Base-by-base conservation (phyloP, 2,329 filamentous ascomycete genomes). In the Sporothrix globosa region DNA sequence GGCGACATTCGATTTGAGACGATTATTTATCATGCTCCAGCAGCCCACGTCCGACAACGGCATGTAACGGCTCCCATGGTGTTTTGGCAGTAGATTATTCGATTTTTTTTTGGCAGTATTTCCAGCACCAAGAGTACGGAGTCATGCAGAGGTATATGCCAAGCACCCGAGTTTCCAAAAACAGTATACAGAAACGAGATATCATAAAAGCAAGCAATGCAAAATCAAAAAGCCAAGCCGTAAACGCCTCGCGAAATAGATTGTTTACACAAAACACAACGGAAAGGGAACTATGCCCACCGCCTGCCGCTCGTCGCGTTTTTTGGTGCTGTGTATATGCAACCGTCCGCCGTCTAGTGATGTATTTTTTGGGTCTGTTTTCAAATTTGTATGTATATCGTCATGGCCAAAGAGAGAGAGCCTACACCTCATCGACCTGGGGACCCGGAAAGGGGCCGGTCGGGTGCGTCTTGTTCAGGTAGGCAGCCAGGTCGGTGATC, bases 401-500 rank as follows among this genome's bases (percentile, higher is more conserved):
- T 67, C 56, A 11, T 61, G 34, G 21, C 27, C 4, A 39, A 4
- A 7, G 27, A 58, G 34, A 11, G 52, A 58, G 11, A 17, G 3
- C 13, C 34, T 65, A 71, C 19, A 58, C 53, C 71, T 74, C 73
- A 24, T 74, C 73, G 39, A 69, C 72, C 48, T 70, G 67, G 27
- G 73, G 72, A 2, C 73, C 73, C 7, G 73, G 68, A 56, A 72
- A 74, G 21, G 52, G 17, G n/a, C 68, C 48, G 50, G 34, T 39
- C 50, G 89, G 90, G 82, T 94, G 90, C 52, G 85, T 89, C 83
- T 88, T 90, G 80, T 96, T 91, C 71, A 97, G 82, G 79, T 96
- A 91, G 70, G 83, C 84, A 39, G 95, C 90, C 81, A 99, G 81
- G 81, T 95, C 93, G 78, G 95, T 93, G 81, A 99, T 98, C 41